Percentiles rank a stretch among this genome's conserved stretches.
These are phyloP conservation scores for Teratosphaeria destructans DNA, from an alignment of 2,329 filamentous ascomycete genomes.

Conservation along the genomic window DNA sequence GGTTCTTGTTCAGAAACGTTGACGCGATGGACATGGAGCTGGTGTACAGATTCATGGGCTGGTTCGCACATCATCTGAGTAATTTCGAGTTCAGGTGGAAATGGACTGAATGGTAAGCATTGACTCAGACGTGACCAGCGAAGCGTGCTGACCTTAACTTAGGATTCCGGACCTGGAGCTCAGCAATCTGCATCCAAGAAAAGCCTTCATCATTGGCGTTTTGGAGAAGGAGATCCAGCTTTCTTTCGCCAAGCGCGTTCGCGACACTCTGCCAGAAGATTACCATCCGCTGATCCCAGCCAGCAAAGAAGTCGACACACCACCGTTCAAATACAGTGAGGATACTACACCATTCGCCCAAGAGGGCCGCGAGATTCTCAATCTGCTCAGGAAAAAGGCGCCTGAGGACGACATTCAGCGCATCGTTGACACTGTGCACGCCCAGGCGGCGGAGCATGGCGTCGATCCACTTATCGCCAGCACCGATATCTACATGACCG, in stretches of 20 bases:
- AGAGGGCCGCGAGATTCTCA: conserved; percentile 73
- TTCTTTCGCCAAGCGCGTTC: conserved; percentile 92
- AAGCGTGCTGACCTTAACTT: conserved; percentile 4
- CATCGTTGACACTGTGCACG: conserved; percentile 69
- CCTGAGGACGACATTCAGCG: conserved; percentile 77
- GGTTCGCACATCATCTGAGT: conserved; percentile 95
- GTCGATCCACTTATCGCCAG: conserved; percentile 75
- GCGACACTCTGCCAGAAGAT: conserved; percentile 76
- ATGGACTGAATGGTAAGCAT: conserved; percentile 79
- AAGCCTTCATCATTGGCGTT: conserved; percentile 83
- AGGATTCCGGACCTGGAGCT: conserved; percentile 72
- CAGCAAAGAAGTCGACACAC: conserved; percentile 90
- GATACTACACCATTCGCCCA: conserved; percentile 68
- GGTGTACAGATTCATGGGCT: conserved; percentile 79
- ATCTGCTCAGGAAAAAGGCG: conserved; percentile 73
- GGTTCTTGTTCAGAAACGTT: conserved; percentile 75
- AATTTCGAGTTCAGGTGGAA: conserved; percentile 99
- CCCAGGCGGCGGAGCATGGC: conserved; percentile 59
- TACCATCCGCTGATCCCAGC: conserved; percentile 74
- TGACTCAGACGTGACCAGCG: conserved; percentile 8
- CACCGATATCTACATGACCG: conserved; percentile 87
- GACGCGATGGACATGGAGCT: conserved; percentile 81
- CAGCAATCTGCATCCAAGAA: conserved; percentile 69
- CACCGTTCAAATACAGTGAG: conserved; percentile 80
- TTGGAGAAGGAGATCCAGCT: conserved; percentile 94